Base-by-base conservation (phyloP, 257 asterid genomes). In the Ligustrum vulgare region DNA sequence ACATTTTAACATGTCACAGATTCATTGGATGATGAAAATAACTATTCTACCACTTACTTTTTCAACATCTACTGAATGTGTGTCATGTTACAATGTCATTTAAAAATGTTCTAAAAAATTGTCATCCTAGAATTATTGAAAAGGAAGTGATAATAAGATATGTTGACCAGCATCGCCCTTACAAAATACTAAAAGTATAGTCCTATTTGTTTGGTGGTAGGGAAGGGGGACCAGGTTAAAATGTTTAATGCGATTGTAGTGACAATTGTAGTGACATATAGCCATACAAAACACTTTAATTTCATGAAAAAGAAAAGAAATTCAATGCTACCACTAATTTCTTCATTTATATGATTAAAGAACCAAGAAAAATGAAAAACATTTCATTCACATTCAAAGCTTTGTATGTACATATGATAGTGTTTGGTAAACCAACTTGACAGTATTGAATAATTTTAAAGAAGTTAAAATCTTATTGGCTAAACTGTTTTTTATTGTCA, bases 301-400 rank as follows among this genome's bases (percentile, higher is more conserved):
- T 41, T 10, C 49, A 41, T 41, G 49, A 41, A 41, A 41, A 41
- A 41, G 49, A 41, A 41, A 11, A 41, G 49, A 41, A 41, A 41
- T 41, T 41, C 16, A 10, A 62, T 80, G 73, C 62, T 77, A 45
- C 70, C 82, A 77, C 81, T 77, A 70, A n/a, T 63, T 36, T 58
- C 28, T 58, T 25, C 72, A 58, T 68, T 71, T 54, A 37, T 45
- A 33, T 49, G 13, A 60, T 47, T 10, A 80, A 39, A 56, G 28
- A 32, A 67, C 33, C 33, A 51, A 41, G 56, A 28, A 70, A 47
- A 60, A 70, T 12, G 56, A 39, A 67, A 70, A 63, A 49, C n/a
- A 2, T 28, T n/a, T 63, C n/a, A 64, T 75, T 43, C 77, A 33
- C 74, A 73, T 47, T 72, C 31, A 80, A 69, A 73, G 35, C 20